phyloP scores from a whole-genome alignment of 2,329 filamentous ascomycete genomes.

The Lecanicillium sp. region DNA sequence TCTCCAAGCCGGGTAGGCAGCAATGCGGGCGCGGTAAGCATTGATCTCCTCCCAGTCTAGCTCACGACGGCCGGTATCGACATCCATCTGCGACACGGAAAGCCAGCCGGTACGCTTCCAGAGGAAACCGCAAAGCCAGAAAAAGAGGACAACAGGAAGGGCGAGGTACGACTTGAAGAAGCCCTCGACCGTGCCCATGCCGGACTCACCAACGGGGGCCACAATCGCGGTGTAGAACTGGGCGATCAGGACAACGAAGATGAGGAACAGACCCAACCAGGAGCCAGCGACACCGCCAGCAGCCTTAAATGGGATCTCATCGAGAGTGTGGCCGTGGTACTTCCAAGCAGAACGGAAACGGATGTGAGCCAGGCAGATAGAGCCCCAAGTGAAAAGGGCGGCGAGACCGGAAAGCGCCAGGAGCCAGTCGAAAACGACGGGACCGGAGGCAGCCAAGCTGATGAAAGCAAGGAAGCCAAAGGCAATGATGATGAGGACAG shows the following conservation, averaged over 20 bases:
- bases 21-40: constrained; percentile 42
- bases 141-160: constrained; percentile 45
- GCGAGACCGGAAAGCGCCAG: constrained; percentile 57
- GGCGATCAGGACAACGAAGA: constrained; percentile 46
- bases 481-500: constrained; percentile 39
- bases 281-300: constrained; percentile 56
- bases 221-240: constrained; percentile 47
- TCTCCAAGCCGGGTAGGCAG: constrained; percentile 44
- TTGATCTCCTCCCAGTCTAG: constrained; percentile 59
- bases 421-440: constrained; percentile 57
- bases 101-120: constrained; percentile 63
- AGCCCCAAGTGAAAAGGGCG: constrained; percentile 60
- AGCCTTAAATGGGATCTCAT: constrained; percentile 60
- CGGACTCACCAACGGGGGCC: constrained; percentile 27
- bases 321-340: constrained; percentile 49
- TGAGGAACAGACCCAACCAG: constrained; percentile 54
- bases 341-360: constrained; percentile 55
- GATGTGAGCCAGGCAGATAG: constrained; percentile 46
- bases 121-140: constrained; percentile 51
- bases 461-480: constrained; percentile 45
- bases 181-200: constrained; percentile 34
- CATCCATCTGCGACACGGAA: constrained; percentile 53
- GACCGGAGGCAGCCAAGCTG: constrained; percentile 38
- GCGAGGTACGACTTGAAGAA: constrained; percentile 53
- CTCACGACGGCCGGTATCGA: constrained; percentile 59